A percentile compares a stretch with the other conserved stretches of the same genome.
These are phyloP conservation scores for Aphanocladium album DNA, from an alignment of 2,329 filamentous ascomycete species.

Conservation along the genomic window DNA sequence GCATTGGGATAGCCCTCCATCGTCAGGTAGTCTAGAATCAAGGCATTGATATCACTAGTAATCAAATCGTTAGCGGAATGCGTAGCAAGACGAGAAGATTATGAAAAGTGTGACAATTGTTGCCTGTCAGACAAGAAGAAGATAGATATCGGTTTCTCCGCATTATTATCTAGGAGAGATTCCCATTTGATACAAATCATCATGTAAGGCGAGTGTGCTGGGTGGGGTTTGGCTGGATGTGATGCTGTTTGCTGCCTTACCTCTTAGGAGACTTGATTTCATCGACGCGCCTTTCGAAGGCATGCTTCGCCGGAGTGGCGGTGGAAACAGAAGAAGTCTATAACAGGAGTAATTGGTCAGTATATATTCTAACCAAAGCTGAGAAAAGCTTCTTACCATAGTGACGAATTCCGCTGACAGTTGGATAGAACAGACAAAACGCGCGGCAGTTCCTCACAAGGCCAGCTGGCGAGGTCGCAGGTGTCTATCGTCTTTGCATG, in stretches of 20 bases:
- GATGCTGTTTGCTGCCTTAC: constrained; percentile 51
- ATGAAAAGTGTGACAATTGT: constrained; percentile 7
- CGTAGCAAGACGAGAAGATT: constrained; percentile 4
- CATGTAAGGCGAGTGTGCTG: constrained; percentile 34
- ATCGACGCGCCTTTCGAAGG: constrained; percentile 77
- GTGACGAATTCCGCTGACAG: background rate
- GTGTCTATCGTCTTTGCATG: constrained; percentile 2
- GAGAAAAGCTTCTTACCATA: background rate
- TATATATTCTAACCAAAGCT: background rate
- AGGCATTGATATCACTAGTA: constrained; percentile 81
- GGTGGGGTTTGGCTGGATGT: background rate
- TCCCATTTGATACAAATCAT: constrained; percentile 98
- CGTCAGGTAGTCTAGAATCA: constrained; percentile 96
- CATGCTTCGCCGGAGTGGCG: constrained; percentile 63
- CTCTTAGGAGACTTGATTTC: constrained; percentile 84
- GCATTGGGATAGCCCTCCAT: constrained; percentile 92
- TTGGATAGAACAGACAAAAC: background rate
- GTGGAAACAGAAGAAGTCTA: constrained; percentile 70
- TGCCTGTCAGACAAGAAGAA: constrained; percentile 63
- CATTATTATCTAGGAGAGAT: constrained; percentile 98
- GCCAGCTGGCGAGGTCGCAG: constrained; percentile 11
- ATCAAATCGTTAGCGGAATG: constrained; percentile 22
- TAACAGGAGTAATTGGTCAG: background rate
- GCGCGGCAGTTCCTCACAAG: constrained; percentile 5
- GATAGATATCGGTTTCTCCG: constrained; percentile 70